A percentile compares a stretch with the other conserved stretches of the same genome.
Evolutionary conservation across 176 grass and related monocot species (phyloP).

Genomic region (Phragmites australis): DNA sequence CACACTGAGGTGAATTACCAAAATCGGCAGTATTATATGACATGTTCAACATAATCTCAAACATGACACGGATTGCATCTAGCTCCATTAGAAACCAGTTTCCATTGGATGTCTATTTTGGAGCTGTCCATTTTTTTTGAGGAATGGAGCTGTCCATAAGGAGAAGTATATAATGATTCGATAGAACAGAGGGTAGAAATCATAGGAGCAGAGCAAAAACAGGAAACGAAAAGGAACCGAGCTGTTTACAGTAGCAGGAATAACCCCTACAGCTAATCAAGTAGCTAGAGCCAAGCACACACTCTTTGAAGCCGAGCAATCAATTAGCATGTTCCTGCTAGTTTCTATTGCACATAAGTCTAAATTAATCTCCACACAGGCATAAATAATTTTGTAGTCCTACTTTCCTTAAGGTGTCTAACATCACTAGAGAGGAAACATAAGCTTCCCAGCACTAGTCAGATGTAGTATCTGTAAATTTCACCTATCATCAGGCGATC

Average conservation of each 20-base stretch:
- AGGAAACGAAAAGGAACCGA: not conserved
- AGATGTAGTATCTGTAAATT: slow-evolving; percentile 1
- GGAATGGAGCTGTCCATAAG: no score
- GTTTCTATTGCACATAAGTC: not conserved
- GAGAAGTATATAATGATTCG: not conserved
- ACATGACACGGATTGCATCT: slow-evolving; percentile 5
- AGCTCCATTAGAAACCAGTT: slow-evolving; percentile 18
- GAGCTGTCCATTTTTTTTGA: not conserved
- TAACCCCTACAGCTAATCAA: not conserved
- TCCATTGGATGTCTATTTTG: not conserved
- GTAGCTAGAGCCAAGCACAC: not conserved
- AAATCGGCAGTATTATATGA: slow-evolving; percentile 7
- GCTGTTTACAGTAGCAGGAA: not conserved
- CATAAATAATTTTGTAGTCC: not conserved
- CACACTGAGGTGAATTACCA: not conserved
- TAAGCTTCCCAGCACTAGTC: not conserved
- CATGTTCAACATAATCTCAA: not conserved
- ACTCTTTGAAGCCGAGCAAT: not conserved
- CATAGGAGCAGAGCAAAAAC: not conserved
- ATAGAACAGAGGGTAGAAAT: not conserved
- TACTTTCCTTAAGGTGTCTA: not conserved
- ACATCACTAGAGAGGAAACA: slow-evolving; percentile 7
- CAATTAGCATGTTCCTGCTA: not conserved
- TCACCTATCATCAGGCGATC: not conserved
- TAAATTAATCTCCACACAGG: no score